A percentile compares a stretch with the other conserved stretches of the same genome.
Conservation (phyloP, 768 basidiomycete genomes). For the Boletus vermiculosoides region DNA sequence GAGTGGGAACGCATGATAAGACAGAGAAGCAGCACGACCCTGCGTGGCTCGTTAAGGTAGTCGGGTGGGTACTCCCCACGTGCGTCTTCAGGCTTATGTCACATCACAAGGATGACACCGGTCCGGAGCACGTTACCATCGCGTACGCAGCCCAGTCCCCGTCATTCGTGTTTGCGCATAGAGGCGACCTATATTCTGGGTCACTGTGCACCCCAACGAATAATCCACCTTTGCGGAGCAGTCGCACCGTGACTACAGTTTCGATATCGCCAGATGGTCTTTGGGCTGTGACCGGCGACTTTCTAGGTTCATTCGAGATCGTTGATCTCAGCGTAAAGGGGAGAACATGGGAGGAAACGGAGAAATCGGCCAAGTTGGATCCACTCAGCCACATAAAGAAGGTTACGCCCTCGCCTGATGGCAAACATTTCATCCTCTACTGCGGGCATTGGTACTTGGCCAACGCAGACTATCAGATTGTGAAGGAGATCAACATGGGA, state of each 20-base stretch:
- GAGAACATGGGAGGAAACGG: conserved; percentile 1
- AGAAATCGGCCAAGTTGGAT: background rate
- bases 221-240: no score
- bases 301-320: conserved; percentile 6
- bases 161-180: conserved; percentile 1
- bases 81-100: background rate
- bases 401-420: conserved; percentile 3
- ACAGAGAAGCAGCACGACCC: no score
- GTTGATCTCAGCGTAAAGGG: conserved; percentile 1
- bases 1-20: no score
- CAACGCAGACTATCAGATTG: background rate
- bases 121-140: background rate
- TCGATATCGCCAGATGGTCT: conserved; percentile 24
- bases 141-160: conserved; percentile 6
- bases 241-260: background rate
- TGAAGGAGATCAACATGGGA: conserved; percentile 13
- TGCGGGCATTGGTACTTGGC: conserved; percentile 2
- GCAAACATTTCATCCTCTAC: conserved; percentile 6
- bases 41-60: conserved; percentile 2
- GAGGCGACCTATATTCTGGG: background rate
- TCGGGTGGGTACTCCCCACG: conserved; percentile 7
- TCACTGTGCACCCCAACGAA: background rate
- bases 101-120: background rate
- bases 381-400: background rate
- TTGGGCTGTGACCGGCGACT: conserved; percentile 13